Conservation (phyloP, 805 yeast genomes). For the Saccharomycopsis malanga region DNA sequence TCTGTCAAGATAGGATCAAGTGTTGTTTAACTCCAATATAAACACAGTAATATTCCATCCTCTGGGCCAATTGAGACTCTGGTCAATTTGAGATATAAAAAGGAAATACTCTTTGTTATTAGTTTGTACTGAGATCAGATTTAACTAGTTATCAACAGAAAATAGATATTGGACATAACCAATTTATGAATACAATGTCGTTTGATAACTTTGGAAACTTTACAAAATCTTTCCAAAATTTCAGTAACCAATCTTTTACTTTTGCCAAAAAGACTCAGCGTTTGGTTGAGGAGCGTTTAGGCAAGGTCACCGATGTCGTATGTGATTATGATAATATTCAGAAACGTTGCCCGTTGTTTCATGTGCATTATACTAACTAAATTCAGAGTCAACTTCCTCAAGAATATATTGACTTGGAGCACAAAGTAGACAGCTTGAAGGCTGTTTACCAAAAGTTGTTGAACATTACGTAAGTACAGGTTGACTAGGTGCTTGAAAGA, state of each 20-base stretch:
- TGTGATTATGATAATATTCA: too few relatives aligned
- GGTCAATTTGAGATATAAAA: neutral
- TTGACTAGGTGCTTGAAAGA: neutral
- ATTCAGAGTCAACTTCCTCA: constrained; percentile 64
- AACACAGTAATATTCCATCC: too few relatives aligned
- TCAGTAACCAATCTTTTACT: constrained; percentile 33
- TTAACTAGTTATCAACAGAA: too few relatives aligned
- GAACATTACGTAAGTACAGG: constrained; percentile 34
- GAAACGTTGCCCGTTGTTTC: constrained; percentile 22
- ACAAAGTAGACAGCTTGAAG: constrained; percentile 65
- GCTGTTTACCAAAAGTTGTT: constrained; percentile 53
- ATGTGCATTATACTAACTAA: neutral
- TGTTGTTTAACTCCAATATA: too few relatives aligned
- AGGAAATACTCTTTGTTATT: neutral
- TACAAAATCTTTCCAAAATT: constrained; percentile 21
- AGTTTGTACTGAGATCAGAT: too few relatives aligned
- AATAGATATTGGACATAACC: too few relatives aligned
- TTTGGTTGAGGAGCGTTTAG: constrained; percentile 70
- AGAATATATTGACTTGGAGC: constrained; percentile 70
- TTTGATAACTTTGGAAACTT: constrained; percentile 17
- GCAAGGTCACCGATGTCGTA: constrained; percentile 66
- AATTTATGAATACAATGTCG: constrained; percentile 3
- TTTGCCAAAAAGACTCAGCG: constrained; percentile 79
- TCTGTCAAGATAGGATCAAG: too few relatives aligned
- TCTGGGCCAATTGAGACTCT: neutral